phyloP scores from a whole-genome alignment of 495 filamentous ascomycete species.

The Aspergillus steynii region DNA sequence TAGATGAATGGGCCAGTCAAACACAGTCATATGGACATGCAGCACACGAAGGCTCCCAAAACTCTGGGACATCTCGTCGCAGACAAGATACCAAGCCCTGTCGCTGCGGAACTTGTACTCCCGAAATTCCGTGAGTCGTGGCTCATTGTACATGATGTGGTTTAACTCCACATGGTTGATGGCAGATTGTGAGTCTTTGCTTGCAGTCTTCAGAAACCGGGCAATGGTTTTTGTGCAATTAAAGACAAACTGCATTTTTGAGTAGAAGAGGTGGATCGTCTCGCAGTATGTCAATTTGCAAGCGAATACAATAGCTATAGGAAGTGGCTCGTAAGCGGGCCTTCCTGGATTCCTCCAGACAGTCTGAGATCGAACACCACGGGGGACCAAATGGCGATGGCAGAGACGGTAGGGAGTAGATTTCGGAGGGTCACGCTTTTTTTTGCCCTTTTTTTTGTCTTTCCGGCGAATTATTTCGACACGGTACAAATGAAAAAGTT shows the following conservation, averaged over 20 bases:
- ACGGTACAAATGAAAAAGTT: slow-evolving; percentile 14
- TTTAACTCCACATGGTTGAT: slow-evolving; percentile 26
- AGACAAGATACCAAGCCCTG: slow-evolving; percentile 18
- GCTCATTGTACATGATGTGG: slow-evolving; percentile 32
- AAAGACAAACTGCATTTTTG: slow-evolving; percentile 27
- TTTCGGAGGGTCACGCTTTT: background rate
- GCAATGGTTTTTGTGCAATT: slow-evolving; percentile 12
- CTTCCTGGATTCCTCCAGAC: background rate
- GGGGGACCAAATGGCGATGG: slow-evolving; percentile 7
- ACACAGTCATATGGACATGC: slow-evolving; percentile 19
- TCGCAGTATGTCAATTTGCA: slow-evolving; percentile 21
- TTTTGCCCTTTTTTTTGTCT: background rate
- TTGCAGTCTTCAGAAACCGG: slow-evolving; percentile 17
- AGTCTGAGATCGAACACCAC: slow-evolving; percentile 1
- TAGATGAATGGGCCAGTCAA: slow-evolving; percentile 22
- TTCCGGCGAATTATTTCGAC: slow-evolving; percentile 15
- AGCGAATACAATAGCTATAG: slow-evolving; percentile 14
- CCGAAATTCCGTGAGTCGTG: slow-evolving; percentile 12
- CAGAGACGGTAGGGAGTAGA: slow-evolving; percentile 11
- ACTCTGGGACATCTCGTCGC: slow-evolving; percentile 13
- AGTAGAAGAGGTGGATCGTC: slow-evolving; percentile 22
- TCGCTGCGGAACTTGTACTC: slow-evolving; percentile 24
- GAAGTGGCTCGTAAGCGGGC: slow-evolving; percentile 2
- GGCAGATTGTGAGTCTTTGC: slow-evolving; percentile 10
- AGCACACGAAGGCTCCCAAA: slow-evolving; percentile 17